Base-by-base conservation (phyloP, 768 basidiomycete species). In the Podaxis sp. region DNA sequence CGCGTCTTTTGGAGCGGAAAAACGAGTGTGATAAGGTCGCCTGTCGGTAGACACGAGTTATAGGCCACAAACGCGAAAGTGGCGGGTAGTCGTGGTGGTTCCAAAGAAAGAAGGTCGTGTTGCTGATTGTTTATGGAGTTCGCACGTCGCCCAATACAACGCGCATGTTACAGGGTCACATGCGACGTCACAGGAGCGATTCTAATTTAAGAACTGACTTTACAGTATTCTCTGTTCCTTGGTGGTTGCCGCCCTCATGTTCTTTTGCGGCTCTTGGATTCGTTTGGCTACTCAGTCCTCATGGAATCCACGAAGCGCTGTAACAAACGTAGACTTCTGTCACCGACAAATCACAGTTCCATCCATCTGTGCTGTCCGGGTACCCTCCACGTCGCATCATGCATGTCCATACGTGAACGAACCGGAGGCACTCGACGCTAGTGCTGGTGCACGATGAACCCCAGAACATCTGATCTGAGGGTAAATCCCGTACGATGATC, bases 61-160 rank as follows among this genome's bases (percentile, higher is more conserved):
- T 39, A 26, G 54, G 52, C 62, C 69, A 69, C 56, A 70, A 72
- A 73, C 75, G 72, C 72, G 73, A 73, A 71, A 71, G 71, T 67
- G 65, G 73, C 71, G 65, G 63, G 60, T 64, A 65, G 66, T 75
- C 72, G 76, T 79, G 77, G 75, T 77, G 79, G 79, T 78, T 74
- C 77, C 73, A 74, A 77, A 77, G 76, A 75, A 74, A 76, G 76
- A 69, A 60, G 56, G 46, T 39, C 64, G 65, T 76, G 72, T 75
- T 75, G 72, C 68, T 66, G 67, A 66, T 68, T 76, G 70, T 76
- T 79, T 78, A 73, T 68, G 67, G 68, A 67, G 64, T 68, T 65
- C 68, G n/a, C 67, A 65, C 70, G 54, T 61, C 11, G 38, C 54
- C 42, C 26, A 59, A 52, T 57, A 60, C 59, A 59, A 52, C 63